Conservation (phyloP, 495 filamentous ascomycete genomes). For the Baudoinia panamericana region DNA sequence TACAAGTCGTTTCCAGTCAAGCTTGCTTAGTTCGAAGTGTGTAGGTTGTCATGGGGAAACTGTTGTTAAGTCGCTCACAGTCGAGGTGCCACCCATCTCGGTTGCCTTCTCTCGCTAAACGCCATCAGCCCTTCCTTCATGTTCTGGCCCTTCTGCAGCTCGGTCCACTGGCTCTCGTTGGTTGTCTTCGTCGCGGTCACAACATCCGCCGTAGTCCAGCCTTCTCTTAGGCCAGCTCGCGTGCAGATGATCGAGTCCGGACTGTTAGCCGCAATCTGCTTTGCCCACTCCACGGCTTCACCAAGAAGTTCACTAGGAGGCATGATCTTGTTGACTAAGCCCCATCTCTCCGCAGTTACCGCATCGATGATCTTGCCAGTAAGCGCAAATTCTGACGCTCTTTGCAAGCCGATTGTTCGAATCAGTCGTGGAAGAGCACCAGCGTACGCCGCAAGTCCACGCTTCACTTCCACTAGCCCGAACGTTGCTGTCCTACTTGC, state of each 20-base stretch:
- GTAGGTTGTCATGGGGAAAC: no score
- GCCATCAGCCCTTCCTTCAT: slow-evolving; percentile 63
- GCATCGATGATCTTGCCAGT: slow-evolving; percentile 47
- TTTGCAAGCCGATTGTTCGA: slow-evolving; percentile 51
- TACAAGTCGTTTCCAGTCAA: slow-evolving; percentile 14
- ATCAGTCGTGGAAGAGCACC: slow-evolving; percentile 61
- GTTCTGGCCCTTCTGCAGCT: slow-evolving; percentile 55
- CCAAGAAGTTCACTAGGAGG: slow-evolving; percentile 28
- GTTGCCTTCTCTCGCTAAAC: slow-evolving; percentile 67
- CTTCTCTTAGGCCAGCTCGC: slow-evolving; percentile 50
- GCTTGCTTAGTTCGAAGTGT: no score
- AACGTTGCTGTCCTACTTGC: slow-evolving; percentile 44
- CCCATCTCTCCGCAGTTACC: slow-evolving; percentile 51
- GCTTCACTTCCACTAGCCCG: slow-evolving; percentile 52
- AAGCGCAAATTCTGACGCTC: slow-evolving; percentile 58
- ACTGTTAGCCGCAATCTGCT: slow-evolving; percentile 45
- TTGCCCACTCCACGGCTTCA: slow-evolving; percentile 31
- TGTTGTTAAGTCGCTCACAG: no score
- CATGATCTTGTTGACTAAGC: slow-evolving; percentile 54
- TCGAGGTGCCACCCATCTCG: slow-evolving; percentile 60
- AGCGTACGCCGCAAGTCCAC: slow-evolving; percentile 57
- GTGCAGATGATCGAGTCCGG: slow-evolving; percentile 59
- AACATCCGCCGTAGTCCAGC: slow-evolving; percentile 53
- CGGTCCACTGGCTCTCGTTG: slow-evolving; percentile 43
- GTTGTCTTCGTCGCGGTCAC: slow-evolving; percentile 49